Conservation (phyloP, 2,329 filamentous ascomycete species). For the Penicillium sp. region DNA sequence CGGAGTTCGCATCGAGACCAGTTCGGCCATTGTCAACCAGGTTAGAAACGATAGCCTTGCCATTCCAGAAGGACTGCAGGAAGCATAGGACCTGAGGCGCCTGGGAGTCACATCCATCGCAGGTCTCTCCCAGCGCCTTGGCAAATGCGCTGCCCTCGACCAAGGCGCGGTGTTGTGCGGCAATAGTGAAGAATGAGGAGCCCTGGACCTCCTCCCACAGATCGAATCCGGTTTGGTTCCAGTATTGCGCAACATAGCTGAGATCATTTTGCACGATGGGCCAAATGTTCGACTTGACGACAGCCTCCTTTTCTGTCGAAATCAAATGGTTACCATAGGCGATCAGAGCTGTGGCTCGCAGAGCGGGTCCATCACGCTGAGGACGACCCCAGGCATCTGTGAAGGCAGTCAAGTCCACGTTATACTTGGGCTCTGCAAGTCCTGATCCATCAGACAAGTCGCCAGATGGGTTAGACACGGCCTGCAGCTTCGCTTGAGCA, state of each 20-base stretch:
- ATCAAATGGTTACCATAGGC: background rate
- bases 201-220: conserved; percentile 17
- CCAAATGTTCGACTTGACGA: background rate
- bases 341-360: background rate
- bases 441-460: background rate
- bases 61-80: background rate
- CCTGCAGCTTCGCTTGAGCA: background rate
- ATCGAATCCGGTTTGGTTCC: conserved; percentile 21
- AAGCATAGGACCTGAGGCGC: background rate
- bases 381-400: background rate
- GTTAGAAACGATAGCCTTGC: background rate
- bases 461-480: background rate
- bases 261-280: conserved; percentile 13
- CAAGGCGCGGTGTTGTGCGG: conserved; percentile 14
- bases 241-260: conserved; percentile 17
- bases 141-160: background rate
- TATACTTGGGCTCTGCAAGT: background rate
- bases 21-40: background rate
- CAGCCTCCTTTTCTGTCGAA: background rate
- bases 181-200: conserved; percentile 20
- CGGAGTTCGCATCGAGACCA: background rate
- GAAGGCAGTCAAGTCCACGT: background rate
- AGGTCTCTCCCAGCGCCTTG: background rate
- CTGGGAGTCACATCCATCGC: background rate
- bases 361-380: background rate